Evolutionary conservation across 2,329 filamentous ascomycete species (phyloP).

Genomic region (Mariannaea sp.): DNA sequence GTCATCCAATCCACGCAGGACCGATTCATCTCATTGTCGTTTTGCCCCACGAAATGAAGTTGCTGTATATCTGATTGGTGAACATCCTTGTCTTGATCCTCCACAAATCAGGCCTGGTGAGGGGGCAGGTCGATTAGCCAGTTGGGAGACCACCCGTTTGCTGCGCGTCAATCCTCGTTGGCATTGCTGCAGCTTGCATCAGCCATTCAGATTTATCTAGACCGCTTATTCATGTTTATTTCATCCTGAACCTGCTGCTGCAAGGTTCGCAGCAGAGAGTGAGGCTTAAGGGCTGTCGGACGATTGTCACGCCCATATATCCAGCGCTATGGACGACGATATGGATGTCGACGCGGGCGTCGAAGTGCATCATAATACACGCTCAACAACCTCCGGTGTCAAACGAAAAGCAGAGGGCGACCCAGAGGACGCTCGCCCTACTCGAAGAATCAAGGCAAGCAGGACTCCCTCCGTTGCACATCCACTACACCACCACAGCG

Average conservation of each 20-base stretch:
- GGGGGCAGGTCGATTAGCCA: background rate
- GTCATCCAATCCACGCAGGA: background rate
- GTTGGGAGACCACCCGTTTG: conserved; percentile 2
- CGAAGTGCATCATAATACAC: conserved; percentile 13
- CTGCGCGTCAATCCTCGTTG: background rate
- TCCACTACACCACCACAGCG: background rate
- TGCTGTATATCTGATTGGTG: background rate
- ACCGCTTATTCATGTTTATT: conserved; percentile 1
- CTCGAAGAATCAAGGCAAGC: conserved; percentile 56
- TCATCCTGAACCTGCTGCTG: background rate
- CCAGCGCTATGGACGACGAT: conserved; percentile 51
- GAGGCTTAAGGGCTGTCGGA: conserved; percentile 7
- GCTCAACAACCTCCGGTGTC: conserved; percentile 40
- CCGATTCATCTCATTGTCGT: background rate
- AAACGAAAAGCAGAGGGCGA: conserved; percentile 56
- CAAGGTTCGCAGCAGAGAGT: conserved; percentile 1
- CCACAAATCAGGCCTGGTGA: background rate
- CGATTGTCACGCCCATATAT: conserved; percentile 38
- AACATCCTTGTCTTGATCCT: background rate
- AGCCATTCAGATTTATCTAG: conserved; percentile 3
- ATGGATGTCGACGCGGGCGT: conserved; percentile 17
- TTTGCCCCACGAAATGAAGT: conserved; percentile 3
- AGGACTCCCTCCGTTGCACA: conserved; percentile 1
- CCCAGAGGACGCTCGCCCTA: conserved; percentile 45
- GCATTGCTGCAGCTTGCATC: conserved; percentile 5